Evolutionary conservation across 208 protist genomes (phyloP).

Genomic region (Crithidia mellificae): DNA sequence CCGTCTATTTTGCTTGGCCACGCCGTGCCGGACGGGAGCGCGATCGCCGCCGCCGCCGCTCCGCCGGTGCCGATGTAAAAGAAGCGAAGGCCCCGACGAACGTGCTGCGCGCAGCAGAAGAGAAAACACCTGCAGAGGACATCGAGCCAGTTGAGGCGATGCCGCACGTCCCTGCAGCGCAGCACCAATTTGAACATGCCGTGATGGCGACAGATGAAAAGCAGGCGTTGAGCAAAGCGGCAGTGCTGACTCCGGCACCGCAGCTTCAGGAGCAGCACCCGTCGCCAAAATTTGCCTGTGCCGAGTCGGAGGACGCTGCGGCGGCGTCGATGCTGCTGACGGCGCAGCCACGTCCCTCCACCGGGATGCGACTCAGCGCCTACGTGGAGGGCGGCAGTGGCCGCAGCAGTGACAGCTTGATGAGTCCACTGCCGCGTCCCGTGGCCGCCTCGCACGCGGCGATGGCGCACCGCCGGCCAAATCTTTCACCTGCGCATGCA

Average conservation of each 20-base stretch:
- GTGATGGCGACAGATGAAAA: too few species aligned
- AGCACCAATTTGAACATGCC: too few species aligned
- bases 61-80: not conserved
- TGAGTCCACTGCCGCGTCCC: constrained; percentile 39
- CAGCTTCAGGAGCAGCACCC: too few species aligned
- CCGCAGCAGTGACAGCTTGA: constrained; percentile 29
- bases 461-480: not conserved
- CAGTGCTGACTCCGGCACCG: too few species aligned
- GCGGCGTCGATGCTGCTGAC: too few species aligned
- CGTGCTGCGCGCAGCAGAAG: too few species aligned
- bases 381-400: not conserved
- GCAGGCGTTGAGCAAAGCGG: too few species aligned
- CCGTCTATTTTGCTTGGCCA: not conserved
- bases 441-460: constrained; percentile 9
- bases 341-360: not conserved
- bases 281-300: too few species aligned
- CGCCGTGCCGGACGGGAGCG: not conserved
- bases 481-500: constrained; percentile 13
- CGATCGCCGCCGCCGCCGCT: not conserved
- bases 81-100: constrained; percentile 4
- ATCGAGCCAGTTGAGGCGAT: too few species aligned
- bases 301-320: too few species aligned
- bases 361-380: not conserved
- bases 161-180: too few species aligned
- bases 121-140: too few species aligned